phyloP scores from a whole-genome alignment of 2,329 filamentous ascomycete species.

The Alternaria novae-zelandiae region DNA sequence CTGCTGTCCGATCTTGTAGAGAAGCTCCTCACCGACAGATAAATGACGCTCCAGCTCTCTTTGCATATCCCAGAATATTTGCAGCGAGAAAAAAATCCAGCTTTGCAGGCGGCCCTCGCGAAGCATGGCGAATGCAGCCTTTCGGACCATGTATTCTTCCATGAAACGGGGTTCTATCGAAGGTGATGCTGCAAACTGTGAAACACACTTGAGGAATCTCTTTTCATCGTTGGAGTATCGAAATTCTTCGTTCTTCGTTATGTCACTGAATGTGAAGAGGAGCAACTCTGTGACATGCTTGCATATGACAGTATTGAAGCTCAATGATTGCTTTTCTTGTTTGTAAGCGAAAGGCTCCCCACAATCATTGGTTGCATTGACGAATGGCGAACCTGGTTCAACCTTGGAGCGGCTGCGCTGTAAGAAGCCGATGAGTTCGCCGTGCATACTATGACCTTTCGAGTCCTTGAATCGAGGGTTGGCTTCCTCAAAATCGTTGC shows the following conservation, averaged over 20 bases:
- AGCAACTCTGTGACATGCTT: background rate
- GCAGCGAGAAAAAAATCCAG: background rate
- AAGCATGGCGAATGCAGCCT: background rate
- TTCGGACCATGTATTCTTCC: background rate
- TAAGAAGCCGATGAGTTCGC: background rate
- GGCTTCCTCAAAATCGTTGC: background rate
- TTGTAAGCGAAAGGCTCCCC: background rate
- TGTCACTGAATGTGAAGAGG: background rate
- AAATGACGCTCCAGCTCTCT: background rate
- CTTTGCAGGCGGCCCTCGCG: rapidly evolving
- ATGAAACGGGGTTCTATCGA: no score
- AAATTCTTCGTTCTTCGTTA: background rate
- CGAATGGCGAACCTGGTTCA: background rate
- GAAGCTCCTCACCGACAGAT: background rate
- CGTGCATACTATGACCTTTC: background rate
- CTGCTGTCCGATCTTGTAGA: background rate
- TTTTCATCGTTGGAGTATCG: background rate
- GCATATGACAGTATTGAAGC: background rate
- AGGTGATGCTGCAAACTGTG: background rate
- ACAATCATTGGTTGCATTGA: background rate
- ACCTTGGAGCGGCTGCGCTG: background rate
- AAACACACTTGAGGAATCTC: background rate
- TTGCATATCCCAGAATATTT: background rate
- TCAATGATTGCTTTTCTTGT: background rate
- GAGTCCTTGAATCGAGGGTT: background rate